Evolutionary conservation across 2,329 filamentous ascomycete genomes (phyloP).

Genomic region (Geosmithia flava): DNA sequence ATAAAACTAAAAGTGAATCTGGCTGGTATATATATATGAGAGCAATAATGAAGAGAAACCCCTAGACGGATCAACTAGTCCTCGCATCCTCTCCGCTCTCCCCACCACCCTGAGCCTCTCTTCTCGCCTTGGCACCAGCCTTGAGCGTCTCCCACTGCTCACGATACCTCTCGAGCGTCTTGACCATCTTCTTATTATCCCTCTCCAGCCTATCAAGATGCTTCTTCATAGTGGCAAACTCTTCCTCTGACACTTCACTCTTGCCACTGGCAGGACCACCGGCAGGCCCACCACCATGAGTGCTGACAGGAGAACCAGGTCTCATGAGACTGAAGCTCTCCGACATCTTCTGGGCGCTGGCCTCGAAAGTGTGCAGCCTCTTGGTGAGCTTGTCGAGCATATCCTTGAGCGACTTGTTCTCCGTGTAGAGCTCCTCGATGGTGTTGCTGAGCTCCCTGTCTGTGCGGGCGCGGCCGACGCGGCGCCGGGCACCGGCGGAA

Average conservation of each 20-base stretch:
- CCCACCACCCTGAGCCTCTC: slow-evolving; percentile 24
- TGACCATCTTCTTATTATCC: slow-evolving; percentile 41
- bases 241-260: slow-evolving; percentile 53
- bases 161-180: slow-evolving; percentile 44
- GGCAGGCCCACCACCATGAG: slow-evolving; percentile 10
- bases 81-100: slow-evolving; percentile 21
- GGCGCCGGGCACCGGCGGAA: slow-evolving; percentile 26
- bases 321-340: slow-evolving; percentile 63
- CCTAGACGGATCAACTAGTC: background rate
- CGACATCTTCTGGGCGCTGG: slow-evolving; percentile 78
- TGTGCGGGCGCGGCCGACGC: slow-evolving; percentile 24
- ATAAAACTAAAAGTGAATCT: slow-evolving; percentile 1
- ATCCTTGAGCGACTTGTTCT: slow-evolving; percentile 77
- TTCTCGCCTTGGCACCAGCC: slow-evolving; percentile 45
- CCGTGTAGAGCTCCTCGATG: slow-evolving; percentile 76
- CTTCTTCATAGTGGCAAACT: slow-evolving; percentile 42
- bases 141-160: slow-evolving; percentile 51
- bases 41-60: too few species aligned
- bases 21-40: background rate
- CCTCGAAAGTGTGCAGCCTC: slow-evolving; percentile 85
- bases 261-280: slow-evolving; percentile 27
- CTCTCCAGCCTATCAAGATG: slow-evolving; percentile 57
- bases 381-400: slow-evolving; percentile 78
- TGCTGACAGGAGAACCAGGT: slow-evolving; percentile 37
- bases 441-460: slow-evolving; percentile 47